These are phyloP conservation scores for Trebouxia sp. DNA, from an alignment of 139 green algal genomes.

Conservation along the genomic window DNA sequence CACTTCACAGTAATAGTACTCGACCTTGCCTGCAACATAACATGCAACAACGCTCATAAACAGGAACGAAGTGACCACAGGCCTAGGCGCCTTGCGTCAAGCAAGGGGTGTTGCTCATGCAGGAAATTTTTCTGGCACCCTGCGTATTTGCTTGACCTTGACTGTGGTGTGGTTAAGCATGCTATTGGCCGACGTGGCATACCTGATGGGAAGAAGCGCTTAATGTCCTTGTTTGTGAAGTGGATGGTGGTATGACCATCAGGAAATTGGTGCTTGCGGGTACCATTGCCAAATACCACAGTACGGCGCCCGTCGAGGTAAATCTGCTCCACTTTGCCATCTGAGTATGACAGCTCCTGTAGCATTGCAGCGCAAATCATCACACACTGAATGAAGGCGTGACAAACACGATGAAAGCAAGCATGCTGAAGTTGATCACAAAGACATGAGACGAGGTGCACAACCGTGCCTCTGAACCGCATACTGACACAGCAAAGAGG, in stretches of 20 bases:
- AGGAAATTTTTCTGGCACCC: no score
- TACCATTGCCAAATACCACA: slow-evolving; percentile 75
- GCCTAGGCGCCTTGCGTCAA: no score
- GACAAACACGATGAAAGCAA: background rate
- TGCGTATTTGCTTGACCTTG: no score
- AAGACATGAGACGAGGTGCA: no score
- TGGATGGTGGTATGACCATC: slow-evolving; percentile 55
- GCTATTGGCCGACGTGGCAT: background rate
- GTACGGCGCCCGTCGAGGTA: slow-evolving; percentile 48
- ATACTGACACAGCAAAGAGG: no score
- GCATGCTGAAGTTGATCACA: no score
- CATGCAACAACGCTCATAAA: no score
- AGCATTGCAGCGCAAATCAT: background rate
- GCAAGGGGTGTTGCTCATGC: no score
- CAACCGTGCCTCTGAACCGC: no score
- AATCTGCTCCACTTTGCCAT: slow-evolving; percentile 67
- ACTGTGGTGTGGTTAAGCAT: no score
- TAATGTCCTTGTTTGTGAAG: slow-evolving; percentile 91
- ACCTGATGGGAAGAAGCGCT: slow-evolving; percentile 49
- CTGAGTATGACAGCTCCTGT: slow-evolving; percentile 46
- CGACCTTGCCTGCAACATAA: slow-evolving; percentile 45
- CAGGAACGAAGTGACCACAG: background rate
- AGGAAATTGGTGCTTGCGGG: slow-evolving; percentile 50
- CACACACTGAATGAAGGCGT: background rate
- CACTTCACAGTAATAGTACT: slow-evolving; percentile 89